Percentiles rank a stretch among this genome's conserved stretches.
These are phyloP conservation scores for Opeltia flavorubescens DNA, from an alignment of 495 filamentous ascomycete genomes.

Conservation along the genomic window DNA sequence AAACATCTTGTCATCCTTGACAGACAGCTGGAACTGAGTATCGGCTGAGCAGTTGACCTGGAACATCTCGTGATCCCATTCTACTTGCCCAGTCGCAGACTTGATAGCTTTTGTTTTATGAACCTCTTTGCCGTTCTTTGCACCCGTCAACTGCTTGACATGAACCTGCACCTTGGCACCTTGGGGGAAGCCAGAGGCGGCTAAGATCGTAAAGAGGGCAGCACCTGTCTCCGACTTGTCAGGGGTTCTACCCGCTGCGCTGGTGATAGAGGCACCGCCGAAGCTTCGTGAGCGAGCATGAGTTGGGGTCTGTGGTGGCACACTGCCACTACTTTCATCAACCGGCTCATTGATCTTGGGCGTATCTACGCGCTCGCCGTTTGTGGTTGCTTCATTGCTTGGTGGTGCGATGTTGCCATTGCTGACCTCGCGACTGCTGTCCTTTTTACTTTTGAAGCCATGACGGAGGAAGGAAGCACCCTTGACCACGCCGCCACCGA, in stretches of 20 bases:
- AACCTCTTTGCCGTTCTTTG: slow-evolving; percentile 60
- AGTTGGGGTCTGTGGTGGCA: slow-evolving; percentile 26
- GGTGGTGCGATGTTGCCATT: slow-evolving; percentile 28
- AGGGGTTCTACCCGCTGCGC: slow-evolving; percentile 35
- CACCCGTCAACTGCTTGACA: slow-evolving; percentile 42
- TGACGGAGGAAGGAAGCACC: slow-evolving; percentile 78
- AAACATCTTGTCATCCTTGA: slow-evolving; percentile 71
- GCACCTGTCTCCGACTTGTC: slow-evolving; percentile 49
- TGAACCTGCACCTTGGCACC: slow-evolving; percentile 70
- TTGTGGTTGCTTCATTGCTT: slow-evolving; percentile 11
- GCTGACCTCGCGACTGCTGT: slow-evolving; percentile 40
- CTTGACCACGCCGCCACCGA: slow-evolving; percentile 69
- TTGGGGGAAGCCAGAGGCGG: slow-evolving; percentile 63
- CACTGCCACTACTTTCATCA: slow-evolving; percentile 14
- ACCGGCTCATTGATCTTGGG: slow-evolving; percentile 10
- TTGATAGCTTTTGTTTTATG: slow-evolving; percentile 78
- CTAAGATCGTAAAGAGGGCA: slow-evolving; percentile 66
- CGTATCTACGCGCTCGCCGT: slow-evolving; percentile 14
- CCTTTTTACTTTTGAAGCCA: slow-evolving; percentile 55
- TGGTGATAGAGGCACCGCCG: slow-evolving; percentile 43
- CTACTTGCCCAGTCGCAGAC: slow-evolving; percentile 39
- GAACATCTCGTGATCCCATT: slow-evolving; percentile 65
- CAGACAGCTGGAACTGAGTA: slow-evolving; percentile 70
- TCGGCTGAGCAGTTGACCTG: slow-evolving; percentile 65
- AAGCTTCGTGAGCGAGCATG: slow-evolving; percentile 59